Evolutionary conservation across 768 basidiomycete genomes (phyloP).

Genomic region (Trametes cinnabarina): DNA sequence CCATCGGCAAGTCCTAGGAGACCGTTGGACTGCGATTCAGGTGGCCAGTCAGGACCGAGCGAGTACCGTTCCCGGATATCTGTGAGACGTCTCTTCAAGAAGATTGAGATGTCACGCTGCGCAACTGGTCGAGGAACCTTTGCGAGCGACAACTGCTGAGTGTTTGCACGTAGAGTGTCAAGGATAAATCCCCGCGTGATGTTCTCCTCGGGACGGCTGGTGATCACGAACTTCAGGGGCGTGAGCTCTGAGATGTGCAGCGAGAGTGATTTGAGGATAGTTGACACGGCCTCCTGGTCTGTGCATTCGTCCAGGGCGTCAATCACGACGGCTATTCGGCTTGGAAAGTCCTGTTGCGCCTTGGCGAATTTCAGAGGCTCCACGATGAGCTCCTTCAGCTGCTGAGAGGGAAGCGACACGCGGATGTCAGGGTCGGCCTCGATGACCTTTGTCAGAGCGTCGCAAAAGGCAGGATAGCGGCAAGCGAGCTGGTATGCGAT

Average conservation of each 20-base stretch:
- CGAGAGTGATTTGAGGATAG: constrained; percentile 3
- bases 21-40: neutral
- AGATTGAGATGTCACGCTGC: neutral
- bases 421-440: neutral
- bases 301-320: constrained; percentile 23
- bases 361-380: constrained; percentile 2
- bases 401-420: neutral
- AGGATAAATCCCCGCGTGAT: constrained; percentile 1
- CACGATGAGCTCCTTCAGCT: constrained; percentile 12
- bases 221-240: constrained; percentile 15
- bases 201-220: constrained; percentile 10
- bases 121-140: neutral
- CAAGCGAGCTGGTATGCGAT: constrained; percentile 14
- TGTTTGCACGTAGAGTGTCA: neutral
- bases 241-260: neutral
- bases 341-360: neutral
- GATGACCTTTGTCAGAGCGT: neutral
- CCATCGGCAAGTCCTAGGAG: neutral
- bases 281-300: constrained; percentile 1
- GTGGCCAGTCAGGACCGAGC: neutral
- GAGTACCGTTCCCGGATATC: neutral
- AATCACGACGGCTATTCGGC: constrained; percentile 4
- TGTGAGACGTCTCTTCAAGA: neutral
- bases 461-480: neutral
- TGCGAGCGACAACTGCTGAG: neutral